Conservation (phyloP, 2,329 filamentous ascomycete genomes). For the Trichoderma afroharzianum region DNA sequence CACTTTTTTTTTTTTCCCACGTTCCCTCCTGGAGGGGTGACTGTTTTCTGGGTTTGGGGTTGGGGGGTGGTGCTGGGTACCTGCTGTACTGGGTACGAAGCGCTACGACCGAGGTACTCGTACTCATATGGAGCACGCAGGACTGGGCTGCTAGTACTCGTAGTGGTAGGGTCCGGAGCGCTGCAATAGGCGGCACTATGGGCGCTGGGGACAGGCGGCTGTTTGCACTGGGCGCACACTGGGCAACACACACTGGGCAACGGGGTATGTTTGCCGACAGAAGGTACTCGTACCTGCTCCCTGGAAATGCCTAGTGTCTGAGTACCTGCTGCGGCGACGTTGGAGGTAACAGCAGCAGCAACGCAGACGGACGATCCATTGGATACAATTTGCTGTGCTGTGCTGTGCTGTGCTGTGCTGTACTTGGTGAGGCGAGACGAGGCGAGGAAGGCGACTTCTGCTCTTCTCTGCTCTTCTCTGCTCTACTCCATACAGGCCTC, state of each 20-base stretch:
- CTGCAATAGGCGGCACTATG: conserved; percentile 3
- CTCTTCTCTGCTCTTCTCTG: background rate
- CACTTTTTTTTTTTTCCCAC: background rate
- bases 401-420: background rate
- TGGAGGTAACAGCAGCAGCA: background rate
- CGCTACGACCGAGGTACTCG: background rate
- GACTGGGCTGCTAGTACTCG: background rate
- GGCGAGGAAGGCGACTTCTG: background rate
- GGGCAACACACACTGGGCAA: conserved; percentile 15
- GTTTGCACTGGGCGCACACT: conserved; percentile 12
- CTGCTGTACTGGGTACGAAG: conserved; percentile 6
- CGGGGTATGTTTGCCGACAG: background rate
- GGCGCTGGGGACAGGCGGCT: conserved; percentile 7
- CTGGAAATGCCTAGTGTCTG: background rate
- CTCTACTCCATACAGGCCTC: background rate
- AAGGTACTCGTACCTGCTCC: conserved; percentile 15
- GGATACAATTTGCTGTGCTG: background rate
- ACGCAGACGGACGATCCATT: no score
- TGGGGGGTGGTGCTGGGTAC: conserved; percentile 12
- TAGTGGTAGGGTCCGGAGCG: background rate
- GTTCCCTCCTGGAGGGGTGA: conserved; percentile 12
- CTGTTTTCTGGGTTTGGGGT: background rate
- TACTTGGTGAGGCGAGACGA: background rate
- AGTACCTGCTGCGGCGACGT: background rate
- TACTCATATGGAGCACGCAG: background rate